A percentile compares a stretch with the other conserved stretches of the same genome.
These are phyloP conservation scores for Neopestalotiopsis rosae DNA, from an alignment of 2,329 filamentous ascomycete genomes.

Conservation along the genomic window DNA sequence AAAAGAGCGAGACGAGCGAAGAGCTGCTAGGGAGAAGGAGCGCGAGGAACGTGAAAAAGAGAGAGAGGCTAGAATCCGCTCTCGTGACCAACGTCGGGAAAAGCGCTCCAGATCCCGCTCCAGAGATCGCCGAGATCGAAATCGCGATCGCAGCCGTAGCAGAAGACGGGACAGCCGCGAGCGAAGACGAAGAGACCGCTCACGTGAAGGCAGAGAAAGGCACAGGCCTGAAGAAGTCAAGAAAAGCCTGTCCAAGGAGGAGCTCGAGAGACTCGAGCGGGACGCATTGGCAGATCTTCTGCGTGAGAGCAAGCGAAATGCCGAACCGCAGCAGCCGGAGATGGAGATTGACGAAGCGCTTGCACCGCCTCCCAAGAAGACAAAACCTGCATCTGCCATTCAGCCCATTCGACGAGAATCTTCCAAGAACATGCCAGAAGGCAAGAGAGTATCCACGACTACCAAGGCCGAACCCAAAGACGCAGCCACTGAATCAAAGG, in stretches of 20 bases:
- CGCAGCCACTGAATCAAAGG: slow-evolving; percentile 23
- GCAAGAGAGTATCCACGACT: slow-evolving; percentile 41
- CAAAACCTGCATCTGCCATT: slow-evolving; percentile 62
- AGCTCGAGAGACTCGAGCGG: slow-evolving; percentile 61
- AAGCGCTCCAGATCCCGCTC: slow-evolving; percentile 44
- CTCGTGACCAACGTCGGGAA: slow-evolving; percentile 29
- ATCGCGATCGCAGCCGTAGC: slow-evolving; percentile 31
- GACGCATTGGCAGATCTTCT: slow-evolving; percentile 64
- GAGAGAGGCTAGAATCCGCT: slow-evolving; percentile 41
- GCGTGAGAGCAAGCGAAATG: slow-evolving; percentile 60
- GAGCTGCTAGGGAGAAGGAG: slow-evolving; percentile 46
- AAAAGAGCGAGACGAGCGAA: slow-evolving; percentile 60
- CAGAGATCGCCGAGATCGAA: slow-evolving; percentile 35
- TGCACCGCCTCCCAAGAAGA: slow-evolving; percentile 58
- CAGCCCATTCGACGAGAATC: slow-evolving; percentile 58
- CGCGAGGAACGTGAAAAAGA: slow-evolving; percentile 40
- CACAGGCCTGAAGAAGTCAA: slow-evolving; percentile 50
- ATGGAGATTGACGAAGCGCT: slow-evolving; percentile 62
- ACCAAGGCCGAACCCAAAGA: slow-evolving; percentile 41
- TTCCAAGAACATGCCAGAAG: slow-evolving; percentile 44
- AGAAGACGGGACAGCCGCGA: slow-evolving; percentile 40
- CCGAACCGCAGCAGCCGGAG: slow-evolving; percentile 56
- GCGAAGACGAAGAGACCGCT: slow-evolving; percentile 37
- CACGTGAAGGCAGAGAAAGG: slow-evolving; percentile 42
- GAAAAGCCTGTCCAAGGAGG: slow-evolving; percentile 62